Conservation (phyloP, 1,139 yeast genomes). For the Torulaspora globosa region DNA sequence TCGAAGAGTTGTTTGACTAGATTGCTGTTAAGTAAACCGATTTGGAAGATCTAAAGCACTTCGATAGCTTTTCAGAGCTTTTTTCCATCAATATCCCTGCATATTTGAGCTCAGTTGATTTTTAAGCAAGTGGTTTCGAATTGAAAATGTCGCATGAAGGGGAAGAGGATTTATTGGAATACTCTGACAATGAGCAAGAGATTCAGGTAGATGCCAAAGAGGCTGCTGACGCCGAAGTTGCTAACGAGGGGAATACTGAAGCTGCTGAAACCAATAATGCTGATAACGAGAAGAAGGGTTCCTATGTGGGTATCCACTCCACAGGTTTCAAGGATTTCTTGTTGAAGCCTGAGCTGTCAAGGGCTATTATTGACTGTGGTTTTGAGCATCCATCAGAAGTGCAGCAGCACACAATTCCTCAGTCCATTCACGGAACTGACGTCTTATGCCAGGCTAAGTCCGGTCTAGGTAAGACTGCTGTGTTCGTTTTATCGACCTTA, state of each 20-base stretch:
- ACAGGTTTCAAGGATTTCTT: constrained; percentile 98
- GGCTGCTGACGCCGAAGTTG: constrained; percentile 37
- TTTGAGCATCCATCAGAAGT: constrained; percentile 99
- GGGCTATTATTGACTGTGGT: constrained; percentile 99
- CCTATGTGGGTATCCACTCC: constrained; percentile 96
- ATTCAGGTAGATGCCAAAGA: constrained; percentile 69
- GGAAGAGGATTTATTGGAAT: constrained; percentile 98
- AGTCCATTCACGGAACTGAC: constrained; percentile 95
- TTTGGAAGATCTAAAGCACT: not conserved
- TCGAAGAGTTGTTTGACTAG: not conserved
- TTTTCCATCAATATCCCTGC: not conserved
- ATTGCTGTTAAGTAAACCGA: not conserved
- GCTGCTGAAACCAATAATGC: constrained; percentile 38
- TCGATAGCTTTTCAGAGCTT: constrained; percentile 1
- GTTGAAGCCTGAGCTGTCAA: constrained; percentile 89
- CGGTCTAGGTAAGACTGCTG: constrained; percentile 99
- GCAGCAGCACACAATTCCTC: constrained; percentile 98
- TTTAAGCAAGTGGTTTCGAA: not conserved
- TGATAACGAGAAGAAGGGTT: constrained; percentile 85
- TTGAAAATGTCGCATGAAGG: constrained; percentile 59
- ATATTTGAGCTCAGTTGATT: constrained; percentile 2
- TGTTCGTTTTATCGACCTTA: constrained; percentile 89
- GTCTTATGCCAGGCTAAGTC: constrained; percentile 99
- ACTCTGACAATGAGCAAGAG: constrained; percentile 96
- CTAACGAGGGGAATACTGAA: constrained; percentile 28